phyloP scores from a whole-genome alignment of 768 basidiomycete species.

The Boletus vermiculosoides region DNA sequence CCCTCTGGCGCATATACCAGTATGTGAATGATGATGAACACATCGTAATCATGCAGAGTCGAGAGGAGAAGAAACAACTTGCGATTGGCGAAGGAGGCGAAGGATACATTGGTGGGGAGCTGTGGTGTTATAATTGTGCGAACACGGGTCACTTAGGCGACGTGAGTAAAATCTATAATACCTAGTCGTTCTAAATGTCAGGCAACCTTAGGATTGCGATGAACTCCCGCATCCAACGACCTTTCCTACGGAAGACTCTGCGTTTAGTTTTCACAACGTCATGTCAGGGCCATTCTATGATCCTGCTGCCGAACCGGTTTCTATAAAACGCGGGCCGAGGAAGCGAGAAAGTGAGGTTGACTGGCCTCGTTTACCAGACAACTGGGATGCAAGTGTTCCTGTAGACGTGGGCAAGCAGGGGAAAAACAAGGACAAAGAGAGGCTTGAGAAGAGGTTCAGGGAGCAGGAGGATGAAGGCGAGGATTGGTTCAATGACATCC shows the following conservation, averaged over 20 bases:
- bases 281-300: slow-evolving; percentile 67
- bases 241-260: slow-evolving; percentile 54
- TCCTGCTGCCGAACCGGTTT: slow-evolving; percentile 33
- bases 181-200: neutral
- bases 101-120: slow-evolving; percentile 69
- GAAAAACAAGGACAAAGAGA: slow-evolving; percentile 57
- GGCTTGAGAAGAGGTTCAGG: slow-evolving; percentile 50
- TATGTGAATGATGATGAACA: slow-evolving; percentile 62
- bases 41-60: slow-evolving; percentile 39
- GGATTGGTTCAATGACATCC: slow-evolving; percentile 62
- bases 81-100: slow-evolving; percentile 70
- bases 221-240: slow-evolving; percentile 42
- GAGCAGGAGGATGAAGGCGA: slow-evolving; percentile 55
- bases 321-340: slow-evolving; percentile 38
- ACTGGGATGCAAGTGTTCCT: slow-evolving; percentile 48
- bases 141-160: slow-evolving; percentile 74
- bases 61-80: slow-evolving; percentile 50
- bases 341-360: slow-evolving; percentile 32
- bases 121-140: slow-evolving; percentile 86
- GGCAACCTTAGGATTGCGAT: slow-evolving; percentile 55
- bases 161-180: slow-evolving; percentile 42
- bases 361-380: slow-evolving; percentile 35
- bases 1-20: slow-evolving; percentile 76
- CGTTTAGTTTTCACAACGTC: slow-evolving; percentile 63
- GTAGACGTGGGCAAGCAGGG: slow-evolving; percentile 66